A percentile compares a stretch with the other conserved stretches of the same genome.
Evolutionary conservation across 768 basidiomycete species (phyloP).

Genomic region (Rhizopogon rudus): DNA sequence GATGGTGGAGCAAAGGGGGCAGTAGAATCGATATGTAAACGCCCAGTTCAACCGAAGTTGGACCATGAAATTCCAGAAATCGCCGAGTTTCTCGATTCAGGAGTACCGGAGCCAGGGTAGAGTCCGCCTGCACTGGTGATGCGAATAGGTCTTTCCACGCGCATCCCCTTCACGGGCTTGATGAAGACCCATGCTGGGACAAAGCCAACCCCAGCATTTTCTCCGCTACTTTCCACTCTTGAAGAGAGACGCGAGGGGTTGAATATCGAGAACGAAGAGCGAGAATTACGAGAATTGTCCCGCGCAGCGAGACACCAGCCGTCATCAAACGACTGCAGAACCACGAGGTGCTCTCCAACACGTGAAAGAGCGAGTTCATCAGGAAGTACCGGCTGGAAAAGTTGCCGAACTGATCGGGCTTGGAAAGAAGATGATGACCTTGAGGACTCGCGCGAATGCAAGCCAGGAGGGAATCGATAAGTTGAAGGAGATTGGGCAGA

Average conservation of each 20-base stretch:
- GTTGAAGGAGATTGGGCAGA: conserved; percentile 34
- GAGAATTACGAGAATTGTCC: conserved; percentile 36
- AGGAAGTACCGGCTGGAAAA: conserved; percentile 64
- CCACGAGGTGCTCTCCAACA: conserved; percentile 53
- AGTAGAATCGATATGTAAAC: not conserved
- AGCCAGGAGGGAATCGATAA: conserved; percentile 1
- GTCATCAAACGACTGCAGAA: conserved; percentile 69
- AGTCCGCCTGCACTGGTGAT: conserved; percentile 47
- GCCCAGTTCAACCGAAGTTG: conserved; percentile 37
- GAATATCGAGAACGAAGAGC: conserved; percentile 40
- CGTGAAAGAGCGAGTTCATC: conserved; percentile 60
- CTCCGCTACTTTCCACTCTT: conserved; percentile 15
- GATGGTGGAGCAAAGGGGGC: not conserved
- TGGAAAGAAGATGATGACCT: conserved; percentile 26
- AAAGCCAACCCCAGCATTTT: conserved; percentile 60
- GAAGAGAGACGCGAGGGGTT: conserved; percentile 20
- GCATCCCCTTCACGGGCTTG: conserved; percentile 54
- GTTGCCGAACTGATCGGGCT: conserved; percentile 54
- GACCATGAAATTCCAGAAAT: conserved; percentile 54
- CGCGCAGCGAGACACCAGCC: conserved; percentile 77
- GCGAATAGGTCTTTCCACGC: conserved; percentile 60
- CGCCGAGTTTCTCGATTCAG: conserved; percentile 39
- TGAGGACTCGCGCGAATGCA: conserved; percentile 8
- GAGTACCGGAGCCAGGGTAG: conserved; percentile 36
- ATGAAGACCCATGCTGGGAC: conserved; percentile 78